Conservation (phyloP, 164 flowering plant species). For the Macadamia tetraphylla region DNA sequence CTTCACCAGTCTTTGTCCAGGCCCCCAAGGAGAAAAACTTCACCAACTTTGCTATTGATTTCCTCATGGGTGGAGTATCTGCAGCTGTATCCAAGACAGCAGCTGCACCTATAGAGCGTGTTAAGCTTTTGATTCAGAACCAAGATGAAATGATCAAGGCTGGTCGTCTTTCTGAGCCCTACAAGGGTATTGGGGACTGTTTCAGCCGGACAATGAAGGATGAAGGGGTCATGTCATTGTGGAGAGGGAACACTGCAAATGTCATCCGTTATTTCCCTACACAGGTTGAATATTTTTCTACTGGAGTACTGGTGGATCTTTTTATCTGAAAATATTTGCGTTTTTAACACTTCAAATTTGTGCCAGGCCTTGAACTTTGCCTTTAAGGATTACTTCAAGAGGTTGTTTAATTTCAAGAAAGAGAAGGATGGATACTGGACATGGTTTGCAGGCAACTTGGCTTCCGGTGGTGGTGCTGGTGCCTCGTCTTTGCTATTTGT, state of each 20-base stretch:
- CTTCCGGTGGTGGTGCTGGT: conserved; percentile 91
- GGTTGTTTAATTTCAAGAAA: conserved; percentile 75
- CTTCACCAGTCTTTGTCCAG: conserved; percentile 53
- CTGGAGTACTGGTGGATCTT: neutral
- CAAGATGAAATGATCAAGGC: conserved; percentile 82
- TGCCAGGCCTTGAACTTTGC: conserved; percentile 85
- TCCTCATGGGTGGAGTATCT: conserved; percentile 87
- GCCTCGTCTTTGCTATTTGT: conserved; percentile 79
- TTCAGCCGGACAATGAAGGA: conserved; percentile 60
- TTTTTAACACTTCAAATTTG: conserved; percentile 4
- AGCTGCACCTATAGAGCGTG: conserved; percentile 89
- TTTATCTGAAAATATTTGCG: neutral
- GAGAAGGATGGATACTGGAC: conserved; percentile 84
- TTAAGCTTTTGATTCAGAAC: conserved; percentile 83
- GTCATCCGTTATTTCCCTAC: conserved; percentile 93
- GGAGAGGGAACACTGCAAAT: conserved; percentile 91
- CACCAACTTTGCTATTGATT: conserved; percentile 57
- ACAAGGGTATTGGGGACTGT: conserved; percentile 85
- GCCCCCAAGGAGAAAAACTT: conserved; percentile 72
- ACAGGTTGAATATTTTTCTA: conserved; percentile 41
- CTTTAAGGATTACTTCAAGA: conserved; percentile 88
- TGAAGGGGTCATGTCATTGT: conserved; percentile 57
- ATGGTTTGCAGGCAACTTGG: conserved; percentile 85
- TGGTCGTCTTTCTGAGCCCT: conserved; percentile 77
- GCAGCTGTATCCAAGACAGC: conserved; percentile 89